These are phyloP conservation scores for Brassica rapa DNA, from an alignment of 345 rosid species.

Conservation along the genomic window DNA sequence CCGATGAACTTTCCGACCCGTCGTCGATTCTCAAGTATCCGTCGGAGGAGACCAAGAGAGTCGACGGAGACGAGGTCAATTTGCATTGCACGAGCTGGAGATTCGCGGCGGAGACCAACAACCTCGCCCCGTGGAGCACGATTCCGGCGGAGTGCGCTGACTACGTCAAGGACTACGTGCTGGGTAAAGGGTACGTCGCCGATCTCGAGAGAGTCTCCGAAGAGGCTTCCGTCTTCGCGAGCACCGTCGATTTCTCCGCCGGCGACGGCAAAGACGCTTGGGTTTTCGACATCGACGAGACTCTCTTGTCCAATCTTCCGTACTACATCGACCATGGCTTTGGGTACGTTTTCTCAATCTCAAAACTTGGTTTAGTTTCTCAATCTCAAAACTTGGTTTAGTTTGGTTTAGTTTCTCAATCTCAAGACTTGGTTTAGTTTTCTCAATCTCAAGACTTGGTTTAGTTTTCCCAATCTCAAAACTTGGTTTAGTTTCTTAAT, in stretches of 20 bases:
- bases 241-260: slow-evolving; percentile 47
- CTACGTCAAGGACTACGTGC: slow-evolving; percentile 67
- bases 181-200: slow-evolving; percentile 59
- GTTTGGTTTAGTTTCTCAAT: not conserved
- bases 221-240: slow-evolving; percentile 66
- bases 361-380: not conserved
- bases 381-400: not conserved
- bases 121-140: slow-evolving; percentile 75
- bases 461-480: not conserved
- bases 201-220: slow-evolving; percentile 67
- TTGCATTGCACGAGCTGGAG: slow-evolving; percentile 90
- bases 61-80: slow-evolving; percentile 47
- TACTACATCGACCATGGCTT: slow-evolving; percentile 73
- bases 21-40: slow-evolving; percentile 62
- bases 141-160: slow-evolving; percentile 69
- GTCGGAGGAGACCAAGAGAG: slow-evolving; percentile 24
- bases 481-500: not conserved
- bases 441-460: not conserved
- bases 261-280: slow-evolving; percentile 81
- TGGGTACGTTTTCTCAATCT: slow-evolving; percentile 49
- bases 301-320: slow-evolving; percentile 88
- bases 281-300: slow-evolving; percentile 91
- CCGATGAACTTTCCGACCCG: slow-evolving; percentile 43
- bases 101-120: slow-evolving; percentile 77
- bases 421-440: not conserved